phyloP scores from a whole-genome alignment of 2,329 filamentous ascomycete species.

The Trichophyton simii region DNA sequence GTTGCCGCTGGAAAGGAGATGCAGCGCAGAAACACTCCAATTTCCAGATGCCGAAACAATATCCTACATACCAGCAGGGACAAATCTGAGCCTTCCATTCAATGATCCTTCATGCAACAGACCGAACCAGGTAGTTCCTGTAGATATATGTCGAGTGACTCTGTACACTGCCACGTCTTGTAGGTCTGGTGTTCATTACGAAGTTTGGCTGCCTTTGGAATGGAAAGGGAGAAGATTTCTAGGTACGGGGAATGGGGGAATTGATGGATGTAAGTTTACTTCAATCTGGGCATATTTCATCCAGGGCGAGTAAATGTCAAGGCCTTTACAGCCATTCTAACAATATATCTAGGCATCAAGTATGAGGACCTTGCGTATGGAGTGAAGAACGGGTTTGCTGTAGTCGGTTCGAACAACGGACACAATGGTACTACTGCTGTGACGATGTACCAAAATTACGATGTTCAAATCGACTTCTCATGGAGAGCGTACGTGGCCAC shows the following conservation, averaged over 20 bases:
- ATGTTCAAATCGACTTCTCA: constrained; percentile 31
- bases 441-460: constrained; percentile 30
- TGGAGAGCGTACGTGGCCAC: constrained; percentile 3
- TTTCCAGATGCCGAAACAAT: not conserved
- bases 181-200: constrained; percentile 28
- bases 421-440: constrained; percentile 31
- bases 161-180: constrained; percentile 22
- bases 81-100: constrained; percentile 12
- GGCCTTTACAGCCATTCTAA: not conserved
- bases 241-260: constrained; percentile 4
- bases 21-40: not conserved
- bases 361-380: constrained; percentile 30
- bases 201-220: constrained; percentile 15
- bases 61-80: not conserved
- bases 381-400: constrained; percentile 26
- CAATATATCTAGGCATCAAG: constrained; percentile 21
- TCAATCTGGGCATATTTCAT: not conserved
- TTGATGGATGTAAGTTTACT: constrained; percentile 5
- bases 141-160: constrained; percentile 23
- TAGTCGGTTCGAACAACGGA: constrained; percentile 34
- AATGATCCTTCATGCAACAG: constrained; percentile 22
- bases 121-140: constrained; percentile 18
- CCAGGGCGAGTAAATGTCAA: not conserved
- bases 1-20: not conserved
- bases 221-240: not conserved